A percentile compares a stretch with the other conserved stretches of the same genome.
Evolutionary conservation across 306 rosid genomes (phyloP).

Genomic region (Gastrolobium villosum): DNA sequence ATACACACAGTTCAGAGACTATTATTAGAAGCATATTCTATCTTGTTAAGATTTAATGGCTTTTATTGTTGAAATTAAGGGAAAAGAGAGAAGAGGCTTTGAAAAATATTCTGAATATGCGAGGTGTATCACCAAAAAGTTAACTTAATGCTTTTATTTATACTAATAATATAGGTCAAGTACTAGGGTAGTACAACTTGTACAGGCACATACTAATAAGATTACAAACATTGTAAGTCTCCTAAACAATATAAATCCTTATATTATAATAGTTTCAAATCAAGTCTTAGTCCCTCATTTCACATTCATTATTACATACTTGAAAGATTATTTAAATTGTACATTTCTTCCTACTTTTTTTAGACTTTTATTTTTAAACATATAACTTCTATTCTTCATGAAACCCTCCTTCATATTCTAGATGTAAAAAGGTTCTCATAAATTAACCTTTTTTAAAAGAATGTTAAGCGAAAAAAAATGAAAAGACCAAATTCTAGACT

Average conservation of each 20-base stretch:
- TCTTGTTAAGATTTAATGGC: background rate
- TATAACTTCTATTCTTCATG: background rate
- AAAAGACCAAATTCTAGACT: background rate
- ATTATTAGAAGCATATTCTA: background rate
- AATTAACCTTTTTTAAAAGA: background rate
- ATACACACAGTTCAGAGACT: conserved; percentile 15
- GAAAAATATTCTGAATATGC: background rate
- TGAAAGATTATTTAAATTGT: background rate
- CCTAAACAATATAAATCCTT: too few species aligned
- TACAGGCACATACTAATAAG: too few species aligned
- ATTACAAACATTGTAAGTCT: too few species aligned
- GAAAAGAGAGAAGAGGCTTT: conserved; percentile 2
- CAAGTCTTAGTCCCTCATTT: too few species aligned
- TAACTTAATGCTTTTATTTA: too few species aligned
- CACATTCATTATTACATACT: background rate
- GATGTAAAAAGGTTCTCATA: background rate
- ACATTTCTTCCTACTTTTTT: background rate
- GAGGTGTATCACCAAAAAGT: too few species aligned
- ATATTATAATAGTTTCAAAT: too few species aligned
- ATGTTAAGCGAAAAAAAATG: background rate
- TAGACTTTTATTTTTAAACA: background rate
- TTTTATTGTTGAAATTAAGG: conserved; percentile 1
- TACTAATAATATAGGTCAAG: too few species aligned
- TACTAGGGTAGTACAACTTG: too few species aligned
- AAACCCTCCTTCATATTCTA: background rate